phyloP scores from a whole-genome alignment of 1,284 basidiomycete species.

The Bothia castanella region DNA sequence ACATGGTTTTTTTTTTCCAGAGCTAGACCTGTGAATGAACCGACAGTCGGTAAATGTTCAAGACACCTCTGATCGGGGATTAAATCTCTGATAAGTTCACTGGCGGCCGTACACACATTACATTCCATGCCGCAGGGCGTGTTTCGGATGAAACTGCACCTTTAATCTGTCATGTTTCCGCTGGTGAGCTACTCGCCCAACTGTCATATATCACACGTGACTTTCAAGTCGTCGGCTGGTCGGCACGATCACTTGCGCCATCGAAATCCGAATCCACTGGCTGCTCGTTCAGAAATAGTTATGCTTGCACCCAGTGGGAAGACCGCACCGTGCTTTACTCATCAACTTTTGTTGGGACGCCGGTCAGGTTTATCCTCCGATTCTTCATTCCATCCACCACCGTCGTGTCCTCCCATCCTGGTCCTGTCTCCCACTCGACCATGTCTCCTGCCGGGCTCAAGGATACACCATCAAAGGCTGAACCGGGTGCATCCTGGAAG shows the following conservation, averaged over 20 bases:
- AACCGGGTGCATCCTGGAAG: conserved; percentile 51
- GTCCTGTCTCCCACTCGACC: not conserved
- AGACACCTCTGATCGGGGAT: too few species aligned
- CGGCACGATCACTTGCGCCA: conserved; percentile 3
- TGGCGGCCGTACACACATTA: too few species aligned
- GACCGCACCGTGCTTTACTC: conserved; percentile 1
- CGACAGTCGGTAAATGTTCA: too few species aligned
- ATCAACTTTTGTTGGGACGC: not conserved
- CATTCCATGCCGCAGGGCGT: too few species aligned
- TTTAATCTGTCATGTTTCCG: too few species aligned
- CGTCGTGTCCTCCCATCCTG: not conserved
- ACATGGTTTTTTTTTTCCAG: too few species aligned
- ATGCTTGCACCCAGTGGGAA: conserved; percentile 8
- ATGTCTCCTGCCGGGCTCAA: conserved; percentile 9
- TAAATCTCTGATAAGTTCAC: too few species aligned
- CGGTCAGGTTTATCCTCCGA: not conserved
- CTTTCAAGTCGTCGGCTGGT: conserved; percentile 4
- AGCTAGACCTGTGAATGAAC: too few species aligned
- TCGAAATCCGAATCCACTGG: too few species aligned
- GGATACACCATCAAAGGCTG: conserved; percentile 23
- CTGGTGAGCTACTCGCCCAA: conserved; percentile 2
- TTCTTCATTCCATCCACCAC: not conserved
- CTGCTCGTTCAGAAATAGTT: conserved; percentile 14
- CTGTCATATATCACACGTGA: not conserved
- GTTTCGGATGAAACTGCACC: too few species aligned